Evolutionary conservation across 257 asterid genomes (phyloP), one percentile per base, ranked within the genome.

Genomic region (Euphrasia confusa): DNA sequence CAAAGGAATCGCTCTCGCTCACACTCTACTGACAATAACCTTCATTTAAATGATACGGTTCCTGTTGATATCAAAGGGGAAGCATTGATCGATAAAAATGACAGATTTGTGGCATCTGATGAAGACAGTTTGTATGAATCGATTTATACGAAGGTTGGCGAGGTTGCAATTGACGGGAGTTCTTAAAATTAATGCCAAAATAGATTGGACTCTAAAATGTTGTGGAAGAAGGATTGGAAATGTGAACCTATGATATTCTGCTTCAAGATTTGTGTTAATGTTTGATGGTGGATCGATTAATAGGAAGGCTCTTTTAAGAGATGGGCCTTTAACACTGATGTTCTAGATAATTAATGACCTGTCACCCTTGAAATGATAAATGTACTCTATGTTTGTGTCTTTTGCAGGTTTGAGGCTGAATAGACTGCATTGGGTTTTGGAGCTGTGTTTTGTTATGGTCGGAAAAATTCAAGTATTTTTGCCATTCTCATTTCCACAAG

Each of bases 371-470:
- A 52, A 60, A 70, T 80, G 85, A 79, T 75, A 71, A 77, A 79
- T 53, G 68, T 72, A 68, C 58, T 37, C 65, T 73, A 40, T 18
- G 69, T 77, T 72, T 73, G 77, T 80, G 78, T 80, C 79, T 80
- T 78, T 76, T 85, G 92, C 98, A 88, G 98, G 96, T 80, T 60
- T 53, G 65, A 52, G 59, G 74, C 77, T 67, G 78, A 68, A 72
- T 71, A 71, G 71, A 65, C 55, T 66, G 71, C 70, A 27, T 50
- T 70, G 66, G 71, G 70, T 71, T 37, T 37, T 68, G 87, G 79
- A 75, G 79, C 77, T 79, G 80, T 44, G 78, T 68, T 37, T 78
- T 67, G 72, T 66, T 68, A 50, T 80, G 61, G 61, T 75, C 71
- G 71, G 74, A 71, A 62, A 70, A 65, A 64, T 66, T 72, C 73